phyloP scores from a whole-genome alignment of 352 stramenopile genomes.

The Globisporangium yorkense region DNA sequence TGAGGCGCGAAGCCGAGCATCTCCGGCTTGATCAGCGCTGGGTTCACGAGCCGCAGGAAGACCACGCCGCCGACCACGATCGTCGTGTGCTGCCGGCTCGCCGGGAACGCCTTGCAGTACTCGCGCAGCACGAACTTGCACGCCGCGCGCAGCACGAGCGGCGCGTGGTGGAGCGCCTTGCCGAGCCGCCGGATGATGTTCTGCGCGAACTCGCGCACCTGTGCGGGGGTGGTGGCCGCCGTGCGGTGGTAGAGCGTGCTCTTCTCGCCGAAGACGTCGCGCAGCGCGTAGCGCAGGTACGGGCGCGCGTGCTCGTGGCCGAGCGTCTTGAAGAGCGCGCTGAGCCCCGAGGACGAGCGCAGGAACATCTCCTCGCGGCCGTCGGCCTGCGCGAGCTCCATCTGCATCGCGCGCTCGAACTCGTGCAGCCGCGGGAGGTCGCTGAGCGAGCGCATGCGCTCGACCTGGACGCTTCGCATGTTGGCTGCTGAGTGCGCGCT shows the following conservation, averaged over 20 bases:
- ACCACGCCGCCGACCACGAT: slow-evolving; percentile 76
- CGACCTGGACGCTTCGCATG: slow-evolving; percentile 11
- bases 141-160: slow-evolving; percentile 60
- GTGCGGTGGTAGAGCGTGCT: slow-evolving; percentile 45
- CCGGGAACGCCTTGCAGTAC: slow-evolving; percentile 65
- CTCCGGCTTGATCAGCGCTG: slow-evolving; percentile 77
- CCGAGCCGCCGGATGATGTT: slow-evolving; percentile 59
- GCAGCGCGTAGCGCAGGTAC: slow-evolving; percentile 80
- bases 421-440: slow-evolving; percentile 62
- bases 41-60: slow-evolving; percentile 72
- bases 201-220: slow-evolving; percentile 52
- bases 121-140: slow-evolving; percentile 68
- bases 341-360: slow-evolving; percentile 68
- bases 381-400: slow-evolving; percentile 48
- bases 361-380: slow-evolving; percentile 78
- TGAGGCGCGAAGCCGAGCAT: slow-evolving; percentile 69
- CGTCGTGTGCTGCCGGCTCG: slow-evolving; percentile 44
- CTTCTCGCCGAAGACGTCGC: slow-evolving; percentile 68
- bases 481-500: background rate
- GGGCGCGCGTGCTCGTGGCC: slow-evolving; percentile 57
- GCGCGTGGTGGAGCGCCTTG: slow-evolving; percentile 69
- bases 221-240: slow-evolving; percentile 17
- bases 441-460: slow-evolving; percentile 16
- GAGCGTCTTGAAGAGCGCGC: slow-evolving; percentile 61
- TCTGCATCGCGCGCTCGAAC: slow-evolving; percentile 61